A percentile compares a stretch with the other conserved stretches of the same genome.
Evolutionary conservation across 768 basidiomycete genomes (phyloP).

Genomic region (Lactarius hengduanensis): DNA sequence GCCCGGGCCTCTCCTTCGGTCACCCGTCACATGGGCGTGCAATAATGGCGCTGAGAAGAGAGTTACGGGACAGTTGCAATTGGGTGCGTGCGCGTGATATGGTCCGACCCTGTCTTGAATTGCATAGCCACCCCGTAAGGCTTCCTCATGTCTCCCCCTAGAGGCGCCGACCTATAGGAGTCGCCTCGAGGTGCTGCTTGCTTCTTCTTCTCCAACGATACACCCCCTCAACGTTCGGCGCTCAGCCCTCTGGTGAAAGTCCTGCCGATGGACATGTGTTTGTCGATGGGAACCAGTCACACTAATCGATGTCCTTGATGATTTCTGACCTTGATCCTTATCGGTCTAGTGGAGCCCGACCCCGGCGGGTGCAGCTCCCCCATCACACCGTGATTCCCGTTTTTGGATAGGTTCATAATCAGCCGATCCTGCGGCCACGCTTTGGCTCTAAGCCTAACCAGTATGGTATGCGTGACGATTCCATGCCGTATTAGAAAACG

Average conservation of each 20-base stretch:
- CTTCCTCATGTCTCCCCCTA: conserved; percentile 20
- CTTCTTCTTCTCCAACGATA: not conserved
- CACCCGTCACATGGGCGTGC: conserved; percentile 21
- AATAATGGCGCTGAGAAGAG: conserved; percentile 16
- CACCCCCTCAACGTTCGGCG: conserved; percentile 15
- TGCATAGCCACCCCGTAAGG: conserved; percentile 26
- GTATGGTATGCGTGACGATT: conserved; percentile 12
- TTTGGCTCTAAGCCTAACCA: not conserved
- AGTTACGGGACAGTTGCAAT: conserved; percentile 10
- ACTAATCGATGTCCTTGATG: conserved; percentile 14
- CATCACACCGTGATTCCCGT: conserved; percentile 20
- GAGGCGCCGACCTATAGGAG: conserved; percentile 12
- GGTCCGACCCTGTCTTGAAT: not conserved
- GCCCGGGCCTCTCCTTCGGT: not conserved
- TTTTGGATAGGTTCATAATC: conserved; percentile 8
- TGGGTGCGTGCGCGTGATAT: conserved; percentile 17
- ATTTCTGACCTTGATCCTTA: conserved; percentile 25
- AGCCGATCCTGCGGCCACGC: conserved; percentile 3
- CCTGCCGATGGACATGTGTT: not conserved
- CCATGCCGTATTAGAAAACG: not conserved
- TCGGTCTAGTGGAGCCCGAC: conserved; percentile 4
- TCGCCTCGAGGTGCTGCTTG: conserved; percentile 22
- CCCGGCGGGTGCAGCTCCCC: conserved; percentile 6
- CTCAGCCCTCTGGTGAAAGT: not conserved
- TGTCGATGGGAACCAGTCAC: conserved; percentile 4